phyloP scores from a whole-genome alignment of 257 asterid genomes.

The Jacaranda mimosifolia region DNA sequence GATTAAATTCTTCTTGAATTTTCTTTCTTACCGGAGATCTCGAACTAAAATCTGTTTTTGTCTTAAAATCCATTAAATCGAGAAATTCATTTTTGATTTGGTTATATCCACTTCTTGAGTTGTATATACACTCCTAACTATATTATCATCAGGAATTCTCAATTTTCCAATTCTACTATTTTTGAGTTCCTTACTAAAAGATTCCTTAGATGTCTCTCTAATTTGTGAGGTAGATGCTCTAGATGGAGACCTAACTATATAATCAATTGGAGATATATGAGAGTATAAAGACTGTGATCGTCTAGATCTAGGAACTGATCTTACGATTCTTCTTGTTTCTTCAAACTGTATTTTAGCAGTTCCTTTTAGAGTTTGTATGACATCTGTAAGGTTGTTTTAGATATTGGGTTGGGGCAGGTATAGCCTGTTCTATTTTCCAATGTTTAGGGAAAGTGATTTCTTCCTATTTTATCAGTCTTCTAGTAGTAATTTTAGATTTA shows the following conservation, averaged over 20 bases:
- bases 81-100: background rate
- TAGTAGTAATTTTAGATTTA: background rate
- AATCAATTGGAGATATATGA: background rate
- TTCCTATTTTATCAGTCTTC: too few relatives aligned
- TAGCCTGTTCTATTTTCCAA: background rate
- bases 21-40: background rate
- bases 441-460: too few relatives aligned
- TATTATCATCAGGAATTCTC: background rate
- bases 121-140: background rate
- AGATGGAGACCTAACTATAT: background rate
- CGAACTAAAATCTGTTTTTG: background rate
- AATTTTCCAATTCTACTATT: background rate
- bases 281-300: background rate
- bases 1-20: too few relatives aligned
- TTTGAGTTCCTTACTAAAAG: background rate
- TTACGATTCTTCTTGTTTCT: too few relatives aligned
- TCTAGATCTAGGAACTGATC: too few relatives aligned
- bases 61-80: background rate
- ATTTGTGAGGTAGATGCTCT: background rate
- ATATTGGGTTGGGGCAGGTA: background rate
- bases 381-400: background rate
- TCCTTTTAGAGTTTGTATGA: background rate
- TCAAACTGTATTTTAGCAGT: too few relatives aligned
- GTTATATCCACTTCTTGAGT: background rate
- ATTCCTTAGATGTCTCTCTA: background rate